Base-by-base conservation (phyloP, 257 asterid species). In the Solanum lycopersicoides region DNA sequence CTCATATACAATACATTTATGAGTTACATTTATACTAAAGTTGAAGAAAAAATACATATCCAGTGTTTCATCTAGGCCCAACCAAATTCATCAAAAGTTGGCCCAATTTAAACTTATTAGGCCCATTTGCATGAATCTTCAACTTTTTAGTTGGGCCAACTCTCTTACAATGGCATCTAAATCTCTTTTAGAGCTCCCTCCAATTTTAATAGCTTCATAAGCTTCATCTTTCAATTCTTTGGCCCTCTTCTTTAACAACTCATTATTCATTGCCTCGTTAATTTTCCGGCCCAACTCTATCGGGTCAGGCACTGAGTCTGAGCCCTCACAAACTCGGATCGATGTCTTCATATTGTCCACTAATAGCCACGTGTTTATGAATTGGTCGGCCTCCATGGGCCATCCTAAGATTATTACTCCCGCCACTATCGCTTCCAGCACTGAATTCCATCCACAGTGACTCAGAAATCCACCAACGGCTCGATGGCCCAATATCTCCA, bases 361-460 rank as follows among this genome's bases (percentile, higher is more conserved):
- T 90, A 95, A 18, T 30, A 91, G 34, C 92, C 86, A 93, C 1
- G 92, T 93, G 32, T 94, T 88, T 37, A 88, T 83, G 90, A 91
- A 96, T 32, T 96, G 99, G 86, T 96, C 98, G 0, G 99, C 99
- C 83, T 94, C 99, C 98, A 96, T 96, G 14, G 99, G 98, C 99
- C 98, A 96, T 9, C 92, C 92, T 87, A 96, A 32, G 77, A 96
- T 89, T 94, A 94, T 63, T n/a, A 92, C 97, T 6, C 98, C 98
- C 0, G 92, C 92, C 0, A 88, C 87, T 6, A 93, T 66, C 0
- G 96, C 97, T 75, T 94, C 99, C 89, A 96, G 0, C 12, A 86
- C 89, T 14, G 99, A 95, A 90, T 96, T 96, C 98, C 96, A 92
- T 2, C 99, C 99, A 3, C 98, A 96, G 9, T 96, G 99, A 86